These are phyloP conservation scores for Botrytis elliptica DNA, from an alignment of 2,329 filamentous ascomycete species.

Conservation along the genomic window DNA sequence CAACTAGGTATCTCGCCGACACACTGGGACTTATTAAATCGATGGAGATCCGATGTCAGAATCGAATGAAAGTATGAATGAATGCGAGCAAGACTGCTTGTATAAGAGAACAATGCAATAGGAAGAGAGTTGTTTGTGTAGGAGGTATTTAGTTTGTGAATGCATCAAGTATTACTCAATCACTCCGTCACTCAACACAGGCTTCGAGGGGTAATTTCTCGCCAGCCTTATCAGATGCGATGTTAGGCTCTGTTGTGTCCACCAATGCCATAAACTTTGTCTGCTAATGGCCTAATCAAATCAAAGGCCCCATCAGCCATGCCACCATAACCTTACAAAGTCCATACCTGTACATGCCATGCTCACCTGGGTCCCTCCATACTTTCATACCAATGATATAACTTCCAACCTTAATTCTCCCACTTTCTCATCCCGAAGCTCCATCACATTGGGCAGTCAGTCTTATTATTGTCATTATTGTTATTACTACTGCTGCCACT, in stretches of 20 bases:
- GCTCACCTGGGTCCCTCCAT: not conserved
- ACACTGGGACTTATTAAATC: not conserved
- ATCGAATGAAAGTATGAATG: not conserved
- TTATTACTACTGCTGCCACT: not conserved
- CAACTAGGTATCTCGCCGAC: constrained; percentile 2
- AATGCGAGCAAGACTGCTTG: not conserved
- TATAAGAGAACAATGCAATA: not conserved
- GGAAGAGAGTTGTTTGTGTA: not conserved
- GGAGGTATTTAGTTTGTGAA: not conserved
- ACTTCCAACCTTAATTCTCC: not conserved
- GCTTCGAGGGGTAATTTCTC: not conserved
- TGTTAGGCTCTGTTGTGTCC: constrained; percentile 4
- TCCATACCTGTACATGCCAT: not conserved
- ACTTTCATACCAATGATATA: not conserved
- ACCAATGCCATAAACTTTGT: not conserved
- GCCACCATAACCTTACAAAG: not conserved
- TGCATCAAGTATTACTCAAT: not conserved
- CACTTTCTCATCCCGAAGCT: not conserved
- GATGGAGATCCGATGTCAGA: not conserved
- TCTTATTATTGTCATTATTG: not conserved
- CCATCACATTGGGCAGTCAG: not conserved
- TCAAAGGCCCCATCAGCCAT: not conserved
- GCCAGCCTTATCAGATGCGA: not conserved
- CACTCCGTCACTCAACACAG: not conserved
- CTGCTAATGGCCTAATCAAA: not conserved